Conservation (phyloP, 2,329 filamentous ascomycete genomes). For the Trichoderma hamatum region DNA sequence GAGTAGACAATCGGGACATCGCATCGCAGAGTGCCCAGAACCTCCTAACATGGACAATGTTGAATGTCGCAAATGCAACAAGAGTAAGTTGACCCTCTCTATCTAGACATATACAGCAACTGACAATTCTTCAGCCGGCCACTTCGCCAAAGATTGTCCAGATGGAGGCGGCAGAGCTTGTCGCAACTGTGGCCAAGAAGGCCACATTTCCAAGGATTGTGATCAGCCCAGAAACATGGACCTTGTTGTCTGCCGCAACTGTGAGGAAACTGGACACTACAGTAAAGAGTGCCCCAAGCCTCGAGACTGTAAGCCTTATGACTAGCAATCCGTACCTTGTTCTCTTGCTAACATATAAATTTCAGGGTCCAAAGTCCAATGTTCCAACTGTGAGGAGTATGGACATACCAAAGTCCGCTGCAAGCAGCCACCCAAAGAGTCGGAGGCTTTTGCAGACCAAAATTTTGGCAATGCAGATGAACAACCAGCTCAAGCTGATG, state of each 20-base stretch:
- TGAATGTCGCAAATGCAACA: slow-evolving; percentile 66
- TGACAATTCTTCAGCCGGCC: slow-evolving; percentile 51
- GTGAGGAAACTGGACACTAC: slow-evolving; percentile 62
- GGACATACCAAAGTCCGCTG: slow-evolving; percentile 47
- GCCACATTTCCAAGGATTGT: slow-evolving; percentile 59
- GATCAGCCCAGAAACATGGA: slow-evolving; percentile 49
- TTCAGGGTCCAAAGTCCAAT: slow-evolving; percentile 46
- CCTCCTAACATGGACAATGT: slow-evolving; percentile 64
- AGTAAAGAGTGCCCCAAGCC: slow-evolving; percentile 66
- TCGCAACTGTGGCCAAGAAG: slow-evolving; percentile 66
- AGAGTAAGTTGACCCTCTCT: slow-evolving; percentile 51
- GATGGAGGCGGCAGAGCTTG: slow-evolving; percentile 59
- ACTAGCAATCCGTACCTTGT: neutral
- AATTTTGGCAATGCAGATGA: neutral
- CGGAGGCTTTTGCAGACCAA: neutral
- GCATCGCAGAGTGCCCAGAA: slow-evolving; percentile 55
- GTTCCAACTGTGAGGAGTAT: slow-evolving; percentile 44
- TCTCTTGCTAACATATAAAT: slow-evolving; percentile 30
- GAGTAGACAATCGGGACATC: slow-evolving; percentile 54
- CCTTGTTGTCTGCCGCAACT: slow-evolving; percentile 62
- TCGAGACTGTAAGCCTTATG: slow-evolving; percentile 41
- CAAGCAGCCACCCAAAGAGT: slow-evolving; percentile 36
- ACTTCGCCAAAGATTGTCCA: slow-evolving; percentile 67
- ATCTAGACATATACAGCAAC: neutral
- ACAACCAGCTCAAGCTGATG: neutral